Evolutionary conservation across 805 yeast species (phyloP).

Genomic region (Myxozyma nipponensis): DNA sequence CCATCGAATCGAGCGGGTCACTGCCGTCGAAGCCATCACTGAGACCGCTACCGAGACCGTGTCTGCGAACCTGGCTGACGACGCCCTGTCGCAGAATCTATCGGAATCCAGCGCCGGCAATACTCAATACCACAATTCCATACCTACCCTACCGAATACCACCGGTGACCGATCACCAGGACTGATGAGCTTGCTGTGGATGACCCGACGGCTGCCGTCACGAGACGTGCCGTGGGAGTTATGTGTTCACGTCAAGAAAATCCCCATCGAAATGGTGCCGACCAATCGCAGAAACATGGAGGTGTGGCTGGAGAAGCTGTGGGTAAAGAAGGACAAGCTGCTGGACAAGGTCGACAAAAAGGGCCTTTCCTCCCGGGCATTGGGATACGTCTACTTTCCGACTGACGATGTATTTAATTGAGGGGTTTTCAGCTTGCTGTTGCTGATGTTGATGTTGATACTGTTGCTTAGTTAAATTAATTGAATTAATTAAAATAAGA

Average conservation of each 20-base stretch:
- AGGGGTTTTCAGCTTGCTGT: too few relatives aligned
- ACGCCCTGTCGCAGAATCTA: neutral
- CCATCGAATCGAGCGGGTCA: conserved; percentile 11
- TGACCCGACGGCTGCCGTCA: neutral
- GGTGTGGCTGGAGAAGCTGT: conserved; percentile 38
- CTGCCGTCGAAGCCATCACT: neutral
- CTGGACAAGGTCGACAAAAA: conserved; percentile 50
- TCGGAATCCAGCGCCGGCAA: neutral
- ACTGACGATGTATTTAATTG: conserved; percentile 2
- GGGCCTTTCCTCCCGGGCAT: conserved; percentile 40
- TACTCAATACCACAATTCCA: neutral
- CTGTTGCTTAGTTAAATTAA: too few relatives aligned
- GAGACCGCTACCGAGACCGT: neutral
- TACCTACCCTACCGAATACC: neutral
- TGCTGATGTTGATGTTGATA: too few relatives aligned
- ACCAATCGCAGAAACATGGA: conserved; percentile 37
- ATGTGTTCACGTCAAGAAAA: conserved; percentile 21
- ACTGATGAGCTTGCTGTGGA: neutral
- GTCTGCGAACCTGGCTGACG: neutral
- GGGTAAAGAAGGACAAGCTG: conserved; percentile 47
- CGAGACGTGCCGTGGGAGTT: conserved; percentile 10
- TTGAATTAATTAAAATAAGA: neutral
- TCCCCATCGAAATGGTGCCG: conserved; percentile 32
- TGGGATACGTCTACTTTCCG: conserved; percentile 38
- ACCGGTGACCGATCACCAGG: neutral